These are phyloP conservation scores for Podospora conica DNA, from an alignment of 495 filamentous ascomycete genomes.

Conservation along the genomic window DNA sequence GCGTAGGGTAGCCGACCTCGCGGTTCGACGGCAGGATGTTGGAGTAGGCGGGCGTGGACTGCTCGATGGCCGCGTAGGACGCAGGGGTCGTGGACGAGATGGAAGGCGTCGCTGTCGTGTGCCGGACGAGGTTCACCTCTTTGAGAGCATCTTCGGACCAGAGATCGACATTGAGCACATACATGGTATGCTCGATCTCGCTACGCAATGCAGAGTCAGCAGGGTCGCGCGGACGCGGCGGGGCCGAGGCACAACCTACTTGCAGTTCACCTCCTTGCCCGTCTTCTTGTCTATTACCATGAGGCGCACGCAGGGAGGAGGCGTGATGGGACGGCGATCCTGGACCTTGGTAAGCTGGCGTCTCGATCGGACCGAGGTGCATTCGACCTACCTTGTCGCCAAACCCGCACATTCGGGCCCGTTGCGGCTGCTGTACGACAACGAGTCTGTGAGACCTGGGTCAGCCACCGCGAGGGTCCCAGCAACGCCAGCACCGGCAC, in stretches of 20 bases:
- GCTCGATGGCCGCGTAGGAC: slow-evolving; percentile 29
- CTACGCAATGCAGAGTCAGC: slow-evolving; percentile 23
- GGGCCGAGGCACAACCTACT: slow-evolving; percentile 49
- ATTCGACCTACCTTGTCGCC: slow-evolving; percentile 74
- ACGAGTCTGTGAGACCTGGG: slow-evolving; percentile 50
- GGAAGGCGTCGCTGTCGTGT: slow-evolving; percentile 79
- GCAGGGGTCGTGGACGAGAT: slow-evolving; percentile 64
- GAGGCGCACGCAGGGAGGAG: slow-evolving; percentile 85
- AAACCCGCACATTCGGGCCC: slow-evolving; percentile 98
- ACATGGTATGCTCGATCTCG: slow-evolving; percentile 74
- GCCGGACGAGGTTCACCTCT: slow-evolving; percentile 91
- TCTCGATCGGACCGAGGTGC: background rate
- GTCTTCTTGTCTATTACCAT: slow-evolving; percentile 73
- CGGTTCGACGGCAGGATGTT: slow-evolving; percentile 31
- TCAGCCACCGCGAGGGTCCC: background rate
- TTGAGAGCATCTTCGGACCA: slow-evolving; percentile 78
- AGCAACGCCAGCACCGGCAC: no score
- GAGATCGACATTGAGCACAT: slow-evolving; percentile 87
- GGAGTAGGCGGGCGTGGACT: slow-evolving; percentile 28
- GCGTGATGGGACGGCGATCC: slow-evolving; percentile 94
- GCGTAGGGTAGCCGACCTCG: slow-evolving; percentile 22
- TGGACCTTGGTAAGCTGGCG: slow-evolving; percentile 29
- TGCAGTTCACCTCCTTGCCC: slow-evolving; percentile 82
- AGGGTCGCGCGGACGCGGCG: background rate
- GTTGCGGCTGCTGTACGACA: slow-evolving; percentile 86